Evolutionary conservation across 2,329 filamentous ascomycete genomes (phyloP).

Genomic region (Sporothrix dimorphospora): DNA sequence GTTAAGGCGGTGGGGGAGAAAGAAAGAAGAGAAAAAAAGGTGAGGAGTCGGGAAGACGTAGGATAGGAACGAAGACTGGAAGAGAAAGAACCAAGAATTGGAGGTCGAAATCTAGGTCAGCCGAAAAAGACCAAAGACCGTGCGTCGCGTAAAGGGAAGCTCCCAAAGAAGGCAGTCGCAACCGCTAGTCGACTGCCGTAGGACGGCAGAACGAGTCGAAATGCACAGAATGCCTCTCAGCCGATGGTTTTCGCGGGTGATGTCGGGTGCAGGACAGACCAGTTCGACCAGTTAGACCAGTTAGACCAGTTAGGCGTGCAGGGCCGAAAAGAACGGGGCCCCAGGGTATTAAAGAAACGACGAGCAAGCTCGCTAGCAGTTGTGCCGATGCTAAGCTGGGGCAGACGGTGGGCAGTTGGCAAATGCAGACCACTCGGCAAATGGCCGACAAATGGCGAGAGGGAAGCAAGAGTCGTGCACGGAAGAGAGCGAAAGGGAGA

Average conservation of each 20-base stretch:
- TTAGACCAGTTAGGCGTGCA: not conserved
- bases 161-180: not conserved
- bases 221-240: not conserved
- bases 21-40: not conserved
- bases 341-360: conserved; percentile 1
- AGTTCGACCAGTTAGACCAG: conserved; percentile 1
- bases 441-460: conserved; percentile 1
- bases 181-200: not conserved
- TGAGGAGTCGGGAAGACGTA: too few species aligned
- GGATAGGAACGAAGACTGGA: not conserved
- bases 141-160: conserved; percentile 3
- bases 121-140: not conserved
- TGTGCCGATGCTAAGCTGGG: conserved; percentile 21
- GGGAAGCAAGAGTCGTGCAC: not conserved
- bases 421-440: not conserved
- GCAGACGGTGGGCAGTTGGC: not conserved
- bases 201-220: not conserved
- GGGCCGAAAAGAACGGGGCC: not conserved
- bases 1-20: not conserved
- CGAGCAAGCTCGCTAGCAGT: conserved; percentile 10
- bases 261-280: conserved; percentile 27
- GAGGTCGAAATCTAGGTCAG: not conserved
- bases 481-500: not conserved
- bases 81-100: not conserved
- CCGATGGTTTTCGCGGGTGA: conserved; percentile 31